phyloP scores from a whole-genome alignment of 179 eudicot species.

The Beta macrorhiza region DNA sequence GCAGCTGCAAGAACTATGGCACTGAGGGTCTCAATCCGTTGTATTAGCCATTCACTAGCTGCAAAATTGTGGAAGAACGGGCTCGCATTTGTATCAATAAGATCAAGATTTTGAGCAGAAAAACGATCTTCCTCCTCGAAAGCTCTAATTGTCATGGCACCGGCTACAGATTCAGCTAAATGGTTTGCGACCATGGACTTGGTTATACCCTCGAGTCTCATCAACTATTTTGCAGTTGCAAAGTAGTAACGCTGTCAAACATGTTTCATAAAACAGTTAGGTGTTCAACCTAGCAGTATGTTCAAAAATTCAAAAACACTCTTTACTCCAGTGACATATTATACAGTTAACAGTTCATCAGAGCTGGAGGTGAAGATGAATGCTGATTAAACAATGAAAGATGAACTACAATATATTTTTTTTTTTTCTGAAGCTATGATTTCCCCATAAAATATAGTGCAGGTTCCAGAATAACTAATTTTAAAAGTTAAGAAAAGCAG shows the following conservation, averaged over 20 bases:
- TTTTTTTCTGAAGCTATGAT: not conserved
- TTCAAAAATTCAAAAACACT: not conserved
- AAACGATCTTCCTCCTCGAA: slow-evolving; percentile 75
- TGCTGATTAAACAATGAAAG: not conserved
- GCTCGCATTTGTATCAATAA: slow-evolving; percentile 66
- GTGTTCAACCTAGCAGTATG: not conserved
- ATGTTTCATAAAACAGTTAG: not conserved
- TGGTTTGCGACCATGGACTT: slow-evolving; percentile 75
- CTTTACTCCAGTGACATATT: not conserved
- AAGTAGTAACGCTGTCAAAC: slow-evolving; percentile 57
- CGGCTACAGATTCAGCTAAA: slow-evolving; percentile 71
- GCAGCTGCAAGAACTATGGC: slow-evolving; percentile 59
- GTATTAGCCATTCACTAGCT: slow-evolving; percentile 81
- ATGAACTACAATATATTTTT: no score
- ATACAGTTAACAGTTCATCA: not conserved
- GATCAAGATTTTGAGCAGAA: slow-evolving; percentile 55
- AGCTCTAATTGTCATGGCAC: slow-evolving; percentile 69
- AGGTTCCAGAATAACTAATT: not conserved
- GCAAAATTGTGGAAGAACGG: slow-evolving; percentile 71
- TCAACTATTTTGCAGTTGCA: slow-evolving; percentile 65
- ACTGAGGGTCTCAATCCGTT: slow-evolving; percentile 60
- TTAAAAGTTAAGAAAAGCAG: no score
- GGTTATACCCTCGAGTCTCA: slow-evolving; percentile 77
- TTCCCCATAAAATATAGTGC: not conserved
- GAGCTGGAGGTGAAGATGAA: not conserved